Conservation (phyloP, 140 eudicot genomes). For the Erigeron philadelphicus region DNA sequence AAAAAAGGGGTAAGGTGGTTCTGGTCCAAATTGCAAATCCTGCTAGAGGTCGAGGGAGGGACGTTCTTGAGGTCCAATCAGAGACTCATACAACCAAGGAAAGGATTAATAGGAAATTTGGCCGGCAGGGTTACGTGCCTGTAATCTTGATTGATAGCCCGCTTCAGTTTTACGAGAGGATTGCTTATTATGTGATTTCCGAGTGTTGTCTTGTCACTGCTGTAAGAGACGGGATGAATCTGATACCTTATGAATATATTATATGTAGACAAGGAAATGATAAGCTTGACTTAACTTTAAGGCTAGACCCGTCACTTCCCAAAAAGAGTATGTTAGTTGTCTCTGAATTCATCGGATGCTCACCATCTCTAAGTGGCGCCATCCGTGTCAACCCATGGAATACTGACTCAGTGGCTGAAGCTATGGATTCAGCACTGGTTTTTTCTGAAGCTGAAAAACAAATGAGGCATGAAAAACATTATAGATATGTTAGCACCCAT, state of each 20-base stretch:
- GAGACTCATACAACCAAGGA: conserved; percentile 61
- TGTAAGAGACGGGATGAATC: conserved; percentile 84
- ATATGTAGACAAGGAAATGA: conserved; percentile 70
- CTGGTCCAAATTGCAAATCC: conserved; percentile 83
- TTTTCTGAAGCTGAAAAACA: conserved; percentile 68
- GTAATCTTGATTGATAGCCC: conserved; percentile 65
- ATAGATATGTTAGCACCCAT: conserved; percentile 75
- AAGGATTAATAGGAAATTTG: conserved; percentile 56
- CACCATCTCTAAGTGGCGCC: conserved; percentile 90
- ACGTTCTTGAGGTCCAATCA: conserved; percentile 73
- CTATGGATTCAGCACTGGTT: conserved; percentile 75
- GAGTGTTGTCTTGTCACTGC: conserved; percentile 94
- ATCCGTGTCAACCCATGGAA: conserved; percentile 93
- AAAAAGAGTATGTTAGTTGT: conserved; percentile 91
- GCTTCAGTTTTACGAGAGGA: conserved; percentile 73
- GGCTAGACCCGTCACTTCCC: conserved; percentile 45
- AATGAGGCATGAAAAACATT: conserved; percentile 81
- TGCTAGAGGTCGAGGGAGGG: conserved; percentile 88
- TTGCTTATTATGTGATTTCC: conserved; percentile 72
- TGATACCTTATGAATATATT: conserved; percentile 79
- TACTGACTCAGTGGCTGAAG: conserved; percentile 76
- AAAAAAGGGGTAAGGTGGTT: conserved; percentile 73
- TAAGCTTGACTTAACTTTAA: conserved; percentile 57
- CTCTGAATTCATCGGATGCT: conserved; percentile 86
- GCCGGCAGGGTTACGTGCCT: conserved; percentile 61